phyloP scores from a whole-genome alignment of 2,329 filamentous ascomycete species.

The Colletotrichum theobromicola region DNA sequence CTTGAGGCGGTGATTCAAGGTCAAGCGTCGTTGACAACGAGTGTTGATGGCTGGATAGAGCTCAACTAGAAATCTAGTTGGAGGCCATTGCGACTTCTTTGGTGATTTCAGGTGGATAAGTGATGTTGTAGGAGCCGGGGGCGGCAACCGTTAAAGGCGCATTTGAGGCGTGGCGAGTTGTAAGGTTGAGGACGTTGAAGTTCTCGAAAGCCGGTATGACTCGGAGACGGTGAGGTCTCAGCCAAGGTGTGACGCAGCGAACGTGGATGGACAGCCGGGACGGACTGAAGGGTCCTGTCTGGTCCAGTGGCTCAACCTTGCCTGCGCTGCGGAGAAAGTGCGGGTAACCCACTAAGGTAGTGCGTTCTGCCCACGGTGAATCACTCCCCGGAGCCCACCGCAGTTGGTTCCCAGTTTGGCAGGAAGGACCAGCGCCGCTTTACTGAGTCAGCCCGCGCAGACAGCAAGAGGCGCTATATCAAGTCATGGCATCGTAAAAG shows the following conservation, averaged over 20 bases:
- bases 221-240: slow-evolving; percentile 3
- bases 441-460: background rate
- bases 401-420: background rate
- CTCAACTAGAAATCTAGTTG: background rate
- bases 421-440: background rate
- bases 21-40: background rate
- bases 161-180: background rate
- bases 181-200: background rate
- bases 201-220: slow-evolving; percentile 7
- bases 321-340: slow-evolving; percentile 17
- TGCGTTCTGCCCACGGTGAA: background rate
- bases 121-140: background rate
- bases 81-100: slow-evolving; percentile 1
- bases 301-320: slow-evolving; percentile 1
- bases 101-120: background rate
- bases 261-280: background rate
- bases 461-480: background rate
- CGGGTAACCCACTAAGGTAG: background rate
- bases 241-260: slow-evolving; percentile 14
- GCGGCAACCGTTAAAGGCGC: background rate
- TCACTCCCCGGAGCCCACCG: background rate
- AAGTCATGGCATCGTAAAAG: background rate
- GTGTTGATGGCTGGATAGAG: background rate
- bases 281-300: background rate
- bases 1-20: background rate